Base-by-base conservation (phyloP, 306 rosid genomes). In the Oemleria cerasiformis region DNA sequence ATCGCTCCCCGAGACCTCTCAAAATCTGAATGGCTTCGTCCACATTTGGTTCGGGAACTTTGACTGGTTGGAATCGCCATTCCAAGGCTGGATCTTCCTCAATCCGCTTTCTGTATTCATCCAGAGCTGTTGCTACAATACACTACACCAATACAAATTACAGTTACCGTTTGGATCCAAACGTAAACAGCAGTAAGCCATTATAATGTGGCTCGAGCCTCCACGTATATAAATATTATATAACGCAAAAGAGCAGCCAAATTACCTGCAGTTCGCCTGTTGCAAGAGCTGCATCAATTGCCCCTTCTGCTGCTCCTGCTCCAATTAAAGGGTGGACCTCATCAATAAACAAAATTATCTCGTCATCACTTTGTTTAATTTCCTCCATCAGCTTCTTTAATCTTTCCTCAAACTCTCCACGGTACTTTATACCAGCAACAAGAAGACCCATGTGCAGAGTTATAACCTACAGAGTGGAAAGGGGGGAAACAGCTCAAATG, bases 321-420 rank as follows among this genome's bases (percentile, higher is more conserved):
- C 97, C 98, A 77, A 93, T 90, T 39, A 93, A 81, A 42, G 97
- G 90, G 87, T 93, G 98, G 63, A 93, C 97, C 81, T 91, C 96
- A 74, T 91, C 96, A 63, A 93, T 88, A 73, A 93, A 93, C 34
- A 93, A 91, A 65, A 93, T 93, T 59, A 91, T 91, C 77, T 93
- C 98, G 2, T 25, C 30, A 53, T 91, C 98, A 83, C 89, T 93
- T 85, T 93, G 98, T 71, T 88, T 91, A 63, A 93, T 87, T 87
- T 93, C 98, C 82, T 93, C 98, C 97, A 93, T 93, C 10, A 93
- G 90, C 76, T 91, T 90, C 88, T 93, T 93, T 57, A 93, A 69
- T 59, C 98, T 87, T 80, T 93, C 98, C 84, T 93, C 98, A 77
- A 90, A 92, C 84, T 92, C 98, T 77, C 98, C 98, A 88, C 98